These are phyloP conservation scores for Paraphoma chrysanthemicola DNA, from an alignment of 2,329 filamentous ascomycete genomes.

Conservation along the genomic window DNA sequence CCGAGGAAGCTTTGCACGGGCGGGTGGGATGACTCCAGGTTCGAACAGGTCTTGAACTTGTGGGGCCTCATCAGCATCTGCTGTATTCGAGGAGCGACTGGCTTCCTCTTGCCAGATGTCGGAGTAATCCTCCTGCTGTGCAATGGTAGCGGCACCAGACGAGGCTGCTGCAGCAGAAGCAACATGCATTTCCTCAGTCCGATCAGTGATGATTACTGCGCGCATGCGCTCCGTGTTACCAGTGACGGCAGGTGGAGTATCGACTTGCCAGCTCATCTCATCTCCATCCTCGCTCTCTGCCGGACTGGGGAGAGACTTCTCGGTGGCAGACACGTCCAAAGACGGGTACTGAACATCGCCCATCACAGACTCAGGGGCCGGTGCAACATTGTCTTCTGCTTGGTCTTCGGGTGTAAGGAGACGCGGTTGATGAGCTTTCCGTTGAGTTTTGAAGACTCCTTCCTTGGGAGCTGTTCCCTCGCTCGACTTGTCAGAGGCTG, in stretches of 20 bases:
- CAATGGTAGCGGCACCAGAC: not conserved
- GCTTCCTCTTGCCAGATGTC: conserved; percentile 60
- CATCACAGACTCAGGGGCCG: conserved; percentile 13
- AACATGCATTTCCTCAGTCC: conserved; percentile 9
- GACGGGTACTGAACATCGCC: conserved; percentile 37
- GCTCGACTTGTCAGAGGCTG: conserved; percentile 25
- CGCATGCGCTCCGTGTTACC: conserved; percentile 3
- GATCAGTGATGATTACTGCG: conserved; percentile 11
- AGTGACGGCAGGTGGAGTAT: conserved; percentile 21
- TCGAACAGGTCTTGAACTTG: conserved; percentile 46
- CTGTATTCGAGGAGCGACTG: conserved; percentile 41
- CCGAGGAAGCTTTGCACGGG: conserved; percentile 49
- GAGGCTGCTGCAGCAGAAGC: not conserved
- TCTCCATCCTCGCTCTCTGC: conserved; percentile 39
- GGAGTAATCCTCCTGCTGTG: conserved; percentile 28
- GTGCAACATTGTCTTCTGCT: conserved; percentile 25
- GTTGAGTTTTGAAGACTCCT: conserved; percentile 30
- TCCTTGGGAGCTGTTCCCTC: conserved; percentile 15
- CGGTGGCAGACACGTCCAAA: conserved; percentile 18
- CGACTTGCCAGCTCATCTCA: conserved; percentile 43
- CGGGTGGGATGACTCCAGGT: conserved; percentile 37
- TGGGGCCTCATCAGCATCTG: conserved; percentile 27
- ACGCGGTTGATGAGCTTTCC: conserved; percentile 34
- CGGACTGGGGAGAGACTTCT: conserved; percentile 37
- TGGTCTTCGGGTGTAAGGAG: conserved; percentile 46